A percentile compares a stretch with the other conserved stretches of the same genome.
Evolutionary conservation across 805 yeast species (phyloP).

Genomic region (Candida rishiriensis): DNA sequence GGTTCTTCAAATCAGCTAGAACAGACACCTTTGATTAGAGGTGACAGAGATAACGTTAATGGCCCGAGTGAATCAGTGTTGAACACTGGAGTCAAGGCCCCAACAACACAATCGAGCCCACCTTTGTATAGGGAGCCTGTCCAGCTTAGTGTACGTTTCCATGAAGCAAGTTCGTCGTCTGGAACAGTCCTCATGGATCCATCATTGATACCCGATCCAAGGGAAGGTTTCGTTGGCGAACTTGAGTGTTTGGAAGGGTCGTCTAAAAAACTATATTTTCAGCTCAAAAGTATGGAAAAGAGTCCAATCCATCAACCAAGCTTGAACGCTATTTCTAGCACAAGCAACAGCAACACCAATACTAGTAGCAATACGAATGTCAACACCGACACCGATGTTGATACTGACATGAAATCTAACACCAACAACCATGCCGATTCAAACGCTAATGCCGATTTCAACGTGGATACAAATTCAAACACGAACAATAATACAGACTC

Average conservation of each 20-base stretch:
- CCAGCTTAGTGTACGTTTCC: conserved; percentile 50
- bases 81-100: not conserved
- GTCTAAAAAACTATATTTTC: conserved; percentile 38
- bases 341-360: too few relatives aligned
- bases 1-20: too few relatives aligned
- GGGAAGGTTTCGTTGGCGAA: conserved; percentile 76
- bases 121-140: conserved; percentile 28
- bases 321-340: not conserved
- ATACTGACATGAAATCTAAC: too few relatives aligned
- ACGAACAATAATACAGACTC: too few relatives aligned
- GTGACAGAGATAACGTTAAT: not conserved
- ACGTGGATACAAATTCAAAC: conserved; percentile 16
- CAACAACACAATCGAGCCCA: not conserved
- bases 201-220: conserved; percentile 53
- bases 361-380: too few relatives aligned
- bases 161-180: conserved; percentile 56
- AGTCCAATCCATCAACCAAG: conserved; percentile 1
- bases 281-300: conserved; percentile 30
- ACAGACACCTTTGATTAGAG: too few relatives aligned
- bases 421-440: too few relatives aligned
- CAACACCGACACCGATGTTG: too few relatives aligned
- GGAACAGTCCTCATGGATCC: conserved; percentile 64
- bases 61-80: not conserved
- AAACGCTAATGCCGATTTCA: conserved; percentile 1
- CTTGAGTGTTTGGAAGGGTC: conserved; percentile 41